Evolutionary conservation across 164 flowering plant species (phyloP), one percentile per base, ranked within the genome.

Genomic region (Santalum album): DNA sequence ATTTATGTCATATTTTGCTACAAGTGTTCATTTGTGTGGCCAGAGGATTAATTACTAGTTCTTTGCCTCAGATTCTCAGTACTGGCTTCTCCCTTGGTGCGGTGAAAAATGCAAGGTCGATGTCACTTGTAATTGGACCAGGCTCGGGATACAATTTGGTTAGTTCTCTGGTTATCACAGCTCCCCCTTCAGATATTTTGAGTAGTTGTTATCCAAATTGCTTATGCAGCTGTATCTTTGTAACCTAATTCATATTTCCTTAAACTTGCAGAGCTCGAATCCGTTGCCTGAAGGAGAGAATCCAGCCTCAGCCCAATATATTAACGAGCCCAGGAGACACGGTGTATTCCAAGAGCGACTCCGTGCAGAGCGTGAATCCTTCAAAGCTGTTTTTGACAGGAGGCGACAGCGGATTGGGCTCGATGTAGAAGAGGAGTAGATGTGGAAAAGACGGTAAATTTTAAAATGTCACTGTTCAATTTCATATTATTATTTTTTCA

Each of bases 111-210:
- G 57, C 77, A 23, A 73, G 63, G 10, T 25, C 50, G 2, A 51
- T 57, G 15, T 86, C 95, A 54, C 73, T 92, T 49, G 78, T 88
- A 36, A 89, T 92, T 65, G 99, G 99, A 36, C 96, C 96, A 53
- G 99, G 99, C 36, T 64, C 88, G 60, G 99, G 99, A 62, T 89
- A 92, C 79, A 92, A 87, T 68, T 67, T 74, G 99, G 99, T 89
- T 45, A 59, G 89, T 70, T 24, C 19, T 27, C 35, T 55, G 20
- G 36, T 3, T 25, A 2, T 21, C 10, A 12, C 18, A n/a, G 18
- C 29, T 12, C 14, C 10, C 14, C 26, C 38, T 38, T n/a, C 6
- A 19, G 3, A n/a, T n/a, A n/a, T n/a, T 14, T 14, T 27, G 35
- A 21, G 35, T 29, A 17, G 6, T 20, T 46, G 11, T 49, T 4